Base-by-base conservation (phyloP, 2,329 filamentous ascomycete species). In the Cladosporium phlei region DNA sequence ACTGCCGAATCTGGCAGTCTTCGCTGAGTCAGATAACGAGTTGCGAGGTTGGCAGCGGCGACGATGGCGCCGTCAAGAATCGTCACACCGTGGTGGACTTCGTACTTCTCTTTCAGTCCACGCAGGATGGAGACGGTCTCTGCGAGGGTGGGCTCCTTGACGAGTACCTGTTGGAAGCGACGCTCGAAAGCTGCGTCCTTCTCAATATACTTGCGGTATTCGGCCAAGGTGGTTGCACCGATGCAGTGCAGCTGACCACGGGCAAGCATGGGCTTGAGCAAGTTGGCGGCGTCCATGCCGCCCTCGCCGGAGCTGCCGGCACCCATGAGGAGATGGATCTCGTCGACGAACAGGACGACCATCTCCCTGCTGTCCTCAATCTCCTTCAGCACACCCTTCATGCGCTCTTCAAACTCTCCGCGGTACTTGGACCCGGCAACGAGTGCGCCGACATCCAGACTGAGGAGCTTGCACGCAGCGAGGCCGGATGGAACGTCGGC, bases 201-300 rank as follows among this genome's bases (percentile, higher is more conserved):
- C 68, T 98, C 93, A 54, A 98, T 95, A 69, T 98, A 97, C 69
- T 98, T 98, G 62, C 93, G 82, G 70, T 98, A 98, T 67, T 98
- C 93, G 52, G 83, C 82, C 49, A 98, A 78, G 2, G 93, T 98
- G 2, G 93, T 98, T 5, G 93, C 93, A 67, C 93, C 93, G 54
- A 98, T 97, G 63, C 93, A 98, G 76, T 98, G 93, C 50, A 98
- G 76, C 67, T 97, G 91, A 45, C 93, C 93, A 63, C 93, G 84
- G 51, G 93, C 93, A 57, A 98, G 80, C 91, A 97, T 97, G 48
- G 93, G 93, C 74, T 98, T 98, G 54, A 98, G 78, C 59, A 98
- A 73, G 67, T 98, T 98, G 60, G 93, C 93, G 39, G 93, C 93
- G 64, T 98, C 93, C 93, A 98, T 98, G 59, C 93, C 93, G 55